Percentiles rank a stretch among this genome's conserved stretches.
These are phyloP conservation scores for Aspergillus sp. DNA, from an alignment of 2,329 filamentous ascomycete genomes.

Conservation along the genomic window DNA sequence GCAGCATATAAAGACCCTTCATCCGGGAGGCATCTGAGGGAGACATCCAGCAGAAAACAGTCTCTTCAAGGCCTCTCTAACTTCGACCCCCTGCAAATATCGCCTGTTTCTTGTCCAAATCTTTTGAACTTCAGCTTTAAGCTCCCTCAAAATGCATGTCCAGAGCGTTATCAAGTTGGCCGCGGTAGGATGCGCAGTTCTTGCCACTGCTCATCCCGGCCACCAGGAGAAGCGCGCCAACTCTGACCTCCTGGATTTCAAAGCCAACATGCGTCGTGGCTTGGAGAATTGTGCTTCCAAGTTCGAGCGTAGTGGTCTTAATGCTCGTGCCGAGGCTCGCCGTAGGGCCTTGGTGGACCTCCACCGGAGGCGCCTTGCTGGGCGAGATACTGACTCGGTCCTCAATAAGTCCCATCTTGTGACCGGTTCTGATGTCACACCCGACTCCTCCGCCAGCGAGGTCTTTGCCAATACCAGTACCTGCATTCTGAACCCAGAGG, in stretches of 20 bases:
- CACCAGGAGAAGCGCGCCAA: constrained; percentile 9
- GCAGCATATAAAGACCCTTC: neutral
- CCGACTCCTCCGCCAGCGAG: constrained; percentile 21
- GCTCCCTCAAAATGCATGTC: neutral
- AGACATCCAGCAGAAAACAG: neutral
- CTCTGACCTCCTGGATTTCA: constrained; percentile 9
- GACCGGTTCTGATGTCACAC: constrained; percentile 25
- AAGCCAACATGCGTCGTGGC: constrained; percentile 21
- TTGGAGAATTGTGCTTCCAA: constrained; percentile 24
- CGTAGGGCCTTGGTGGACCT: constrained; percentile 8
- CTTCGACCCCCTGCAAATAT: neutral
- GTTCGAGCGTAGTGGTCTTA: constrained; percentile 27
- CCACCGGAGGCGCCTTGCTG: constrained; percentile 22
- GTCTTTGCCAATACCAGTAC: constrained; percentile 34
- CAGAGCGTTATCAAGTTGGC: constrained; percentile 1
- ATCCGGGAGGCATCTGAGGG: neutral
- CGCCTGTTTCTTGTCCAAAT: neutral
- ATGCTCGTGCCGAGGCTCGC: constrained; percentile 13
- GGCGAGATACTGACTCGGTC: constrained; percentile 39
- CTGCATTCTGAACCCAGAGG: constrained; percentile 55
- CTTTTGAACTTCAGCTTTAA: neutral
- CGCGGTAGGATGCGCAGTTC: neutral
- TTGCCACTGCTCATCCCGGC: constrained; percentile 10
- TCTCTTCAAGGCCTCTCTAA: neutral
- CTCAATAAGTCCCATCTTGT: constrained; percentile 44